Evolutionary conservation across 2,329 filamentous ascomycete species (phyloP).

Genomic region (Macroventuria anomochaeta): DNA sequence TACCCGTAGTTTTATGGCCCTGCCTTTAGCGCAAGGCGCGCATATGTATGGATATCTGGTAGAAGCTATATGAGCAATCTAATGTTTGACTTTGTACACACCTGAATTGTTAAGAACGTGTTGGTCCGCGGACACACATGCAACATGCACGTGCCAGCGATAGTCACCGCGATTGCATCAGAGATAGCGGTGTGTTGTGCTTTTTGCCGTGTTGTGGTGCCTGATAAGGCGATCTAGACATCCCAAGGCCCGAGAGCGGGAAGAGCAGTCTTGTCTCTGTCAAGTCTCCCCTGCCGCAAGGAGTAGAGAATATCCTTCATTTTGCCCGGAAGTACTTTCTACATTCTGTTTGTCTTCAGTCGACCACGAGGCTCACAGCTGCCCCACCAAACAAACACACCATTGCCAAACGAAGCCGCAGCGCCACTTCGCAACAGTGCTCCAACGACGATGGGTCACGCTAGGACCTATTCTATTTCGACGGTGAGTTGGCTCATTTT

Average conservation of each 20-base stretch:
- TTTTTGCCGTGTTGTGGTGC: slow-evolving; percentile 10
- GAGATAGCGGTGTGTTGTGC: slow-evolving; percentile 33
- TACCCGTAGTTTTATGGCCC: slow-evolving; percentile 47
- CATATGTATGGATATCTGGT: slow-evolving; percentile 20
- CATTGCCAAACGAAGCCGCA: slow-evolving; percentile 6
- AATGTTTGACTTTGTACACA: slow-evolving; percentile 10
- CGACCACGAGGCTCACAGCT: slow-evolving; percentile 12
- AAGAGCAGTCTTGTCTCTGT: slow-evolving; percentile 17
- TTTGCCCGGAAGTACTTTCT: slow-evolving; percentile 1
- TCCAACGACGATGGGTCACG: slow-evolving; percentile 32
- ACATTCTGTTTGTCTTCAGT: neutral
- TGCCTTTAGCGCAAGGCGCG: slow-evolving; percentile 21
- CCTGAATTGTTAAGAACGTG: neutral
- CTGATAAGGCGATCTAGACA: slow-evolving; percentile 25
- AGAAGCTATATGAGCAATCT: slow-evolving; percentile 15
- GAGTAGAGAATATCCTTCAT: slow-evolving; percentile 8
- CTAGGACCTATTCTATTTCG: slow-evolving; percentile 47
- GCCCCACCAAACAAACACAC: slow-evolving; percentile 22
- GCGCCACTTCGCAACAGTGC: slow-evolving; percentile 10
- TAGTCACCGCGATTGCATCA: slow-evolving; percentile 18
- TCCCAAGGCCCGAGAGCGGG: slow-evolving; percentile 18
- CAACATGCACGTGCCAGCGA: slow-evolving; percentile 25
- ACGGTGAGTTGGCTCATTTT: slow-evolving; percentile 39
- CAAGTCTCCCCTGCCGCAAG: slow-evolving; percentile 6
- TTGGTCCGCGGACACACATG: slow-evolving; percentile 2